Percentiles rank a stretch among this genome's conserved stretches.
These are phyloP conservation scores for Salicornia ramosissima DNA, from an alignment of 148 eudicot genomes.

Conservation along the genomic window DNA sequence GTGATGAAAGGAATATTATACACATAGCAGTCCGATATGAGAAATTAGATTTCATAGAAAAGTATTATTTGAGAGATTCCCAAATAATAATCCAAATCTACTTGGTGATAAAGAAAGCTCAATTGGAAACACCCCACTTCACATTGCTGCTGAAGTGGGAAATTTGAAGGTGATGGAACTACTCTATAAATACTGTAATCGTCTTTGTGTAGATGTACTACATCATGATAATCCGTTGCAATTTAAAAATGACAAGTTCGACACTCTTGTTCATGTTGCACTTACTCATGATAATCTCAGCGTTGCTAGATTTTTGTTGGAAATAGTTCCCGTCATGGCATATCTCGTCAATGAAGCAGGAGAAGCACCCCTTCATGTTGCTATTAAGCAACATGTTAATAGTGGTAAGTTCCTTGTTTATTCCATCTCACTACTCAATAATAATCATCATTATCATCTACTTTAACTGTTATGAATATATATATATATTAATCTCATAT, in stretches of 20 bases:
- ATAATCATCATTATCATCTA: too few species aligned
- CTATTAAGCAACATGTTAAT: neutral
- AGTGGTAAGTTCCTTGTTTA: neutral
- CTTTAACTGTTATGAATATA: too few species aligned
- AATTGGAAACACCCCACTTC: neutral
- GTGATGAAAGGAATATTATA: neutral
- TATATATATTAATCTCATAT: too few species aligned
- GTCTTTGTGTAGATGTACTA: neutral
- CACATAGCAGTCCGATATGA: neutral
- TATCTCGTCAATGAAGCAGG: neutral
- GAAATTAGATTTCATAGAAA: neutral
- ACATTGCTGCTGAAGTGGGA: neutral
- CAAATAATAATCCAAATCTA: neutral
- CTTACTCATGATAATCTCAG: neutral
- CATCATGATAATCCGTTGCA: neutral
- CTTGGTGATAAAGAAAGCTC: neutral
- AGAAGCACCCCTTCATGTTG: neutral
- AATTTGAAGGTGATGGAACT: neutral
- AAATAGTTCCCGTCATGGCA: neutral
- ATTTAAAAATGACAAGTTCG: too few species aligned
- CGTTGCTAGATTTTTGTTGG: neutral
- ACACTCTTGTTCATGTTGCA: neutral
- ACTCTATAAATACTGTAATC: neutral
- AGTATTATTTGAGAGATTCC: neutral
- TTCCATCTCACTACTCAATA: too few species aligned